These are phyloP conservation scores for Herpetospermum pedunculosum DNA, from an alignment of 306 rosid genomes.

Conservation along the genomic window DNA sequence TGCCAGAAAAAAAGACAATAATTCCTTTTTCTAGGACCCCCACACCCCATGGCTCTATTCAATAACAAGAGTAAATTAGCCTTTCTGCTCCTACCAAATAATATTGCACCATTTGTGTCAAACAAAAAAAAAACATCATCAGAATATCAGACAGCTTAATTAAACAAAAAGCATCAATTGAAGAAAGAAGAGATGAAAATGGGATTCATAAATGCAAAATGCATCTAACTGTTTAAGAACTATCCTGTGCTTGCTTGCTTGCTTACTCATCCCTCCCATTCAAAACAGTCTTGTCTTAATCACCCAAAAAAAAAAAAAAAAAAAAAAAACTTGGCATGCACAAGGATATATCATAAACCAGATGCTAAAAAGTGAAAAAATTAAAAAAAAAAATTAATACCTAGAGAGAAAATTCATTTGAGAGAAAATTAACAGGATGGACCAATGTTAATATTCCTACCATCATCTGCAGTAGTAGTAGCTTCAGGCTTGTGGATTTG, in stretches of 20 bases:
- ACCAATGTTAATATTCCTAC: conserved; percentile 37
- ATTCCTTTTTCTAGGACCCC: conserved; percentile 28
- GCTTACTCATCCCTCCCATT: neutral
- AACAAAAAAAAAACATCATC: conserved; percentile 11
- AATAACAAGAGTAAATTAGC: conserved; percentile 14
- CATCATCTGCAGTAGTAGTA: conserved; percentile 24
- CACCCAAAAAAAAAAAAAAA: neutral
- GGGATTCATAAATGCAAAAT: conserved; percentile 28
- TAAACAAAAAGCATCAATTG: neutral
- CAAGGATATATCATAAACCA: neutral
- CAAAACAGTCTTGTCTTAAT: neutral
- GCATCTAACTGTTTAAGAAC: conserved; percentile 11
- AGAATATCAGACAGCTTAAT: neutral
- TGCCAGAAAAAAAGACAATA: conserved; percentile 27
- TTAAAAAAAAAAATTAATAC: conserved; percentile 22
- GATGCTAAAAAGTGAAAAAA: neutral
- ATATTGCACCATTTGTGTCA: conserved; percentile 12
- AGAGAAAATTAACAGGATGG: conserved; percentile 45
- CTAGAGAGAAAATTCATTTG: conserved; percentile 28
- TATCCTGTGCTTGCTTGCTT: conserved; percentile 16
- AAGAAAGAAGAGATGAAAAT: conserved; percentile 14
- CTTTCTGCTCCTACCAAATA: conserved; percentile 29
- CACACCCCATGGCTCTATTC: conserved; percentile 22
- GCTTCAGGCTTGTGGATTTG: conserved; percentile 27
- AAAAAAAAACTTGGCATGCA: neutral